phyloP scores from a whole-genome alignment of 2,329 filamentous ascomycete genomes.

The Raffaelea deltoideospora region DNA sequence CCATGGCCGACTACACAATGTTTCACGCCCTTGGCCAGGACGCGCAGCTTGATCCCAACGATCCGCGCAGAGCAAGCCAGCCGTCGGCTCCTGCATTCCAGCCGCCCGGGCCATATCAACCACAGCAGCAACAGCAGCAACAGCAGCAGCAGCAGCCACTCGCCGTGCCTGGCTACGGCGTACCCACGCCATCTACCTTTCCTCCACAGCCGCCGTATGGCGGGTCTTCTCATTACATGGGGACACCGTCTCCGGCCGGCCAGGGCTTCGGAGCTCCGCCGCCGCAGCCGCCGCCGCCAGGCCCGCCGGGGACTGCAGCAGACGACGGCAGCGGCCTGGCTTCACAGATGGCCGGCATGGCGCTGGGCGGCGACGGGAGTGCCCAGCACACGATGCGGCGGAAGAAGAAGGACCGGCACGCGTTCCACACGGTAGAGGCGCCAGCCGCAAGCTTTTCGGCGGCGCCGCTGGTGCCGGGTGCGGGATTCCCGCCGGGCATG shows the following conservation, averaged over 20 bases:
- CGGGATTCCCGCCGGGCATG: background rate
- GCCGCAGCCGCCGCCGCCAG: conserved; percentile 16
- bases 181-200: too few species aligned
- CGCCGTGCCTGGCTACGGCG: background rate
- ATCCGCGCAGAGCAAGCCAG: conserved; percentile 31
- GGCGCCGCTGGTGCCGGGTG: conserved; percentile 32
- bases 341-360: conserved; percentile 67
- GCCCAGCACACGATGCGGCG: conserved; percentile 39
- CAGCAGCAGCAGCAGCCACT: background rate
- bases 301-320: conserved; percentile 13
- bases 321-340: conserved; percentile 36
- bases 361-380: conserved; percentile 40
- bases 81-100: conserved; percentile 28
- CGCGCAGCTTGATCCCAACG: conserved; percentile 34
- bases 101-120: conserved; percentile 35
- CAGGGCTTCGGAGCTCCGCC: conserved; percentile 13
- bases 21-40: conserved; percentile 36
- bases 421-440: conserved; percentile 74
- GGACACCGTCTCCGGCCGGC: conserved; percentile 12
- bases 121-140: conserved; percentile 29
- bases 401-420: conserved; percentile 93
- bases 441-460: conserved; percentile 50
- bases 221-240: conserved; percentile 13
- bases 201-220: conserved; percentile 22
- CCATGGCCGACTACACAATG: conserved; percentile 29